A percentile compares a stretch with the other conserved stretches of the same genome.
These are phyloP conservation scores for Hordeum marinum DNA, from an alignment of 176 grass and related monocot species.

Conservation along the genomic window DNA sequence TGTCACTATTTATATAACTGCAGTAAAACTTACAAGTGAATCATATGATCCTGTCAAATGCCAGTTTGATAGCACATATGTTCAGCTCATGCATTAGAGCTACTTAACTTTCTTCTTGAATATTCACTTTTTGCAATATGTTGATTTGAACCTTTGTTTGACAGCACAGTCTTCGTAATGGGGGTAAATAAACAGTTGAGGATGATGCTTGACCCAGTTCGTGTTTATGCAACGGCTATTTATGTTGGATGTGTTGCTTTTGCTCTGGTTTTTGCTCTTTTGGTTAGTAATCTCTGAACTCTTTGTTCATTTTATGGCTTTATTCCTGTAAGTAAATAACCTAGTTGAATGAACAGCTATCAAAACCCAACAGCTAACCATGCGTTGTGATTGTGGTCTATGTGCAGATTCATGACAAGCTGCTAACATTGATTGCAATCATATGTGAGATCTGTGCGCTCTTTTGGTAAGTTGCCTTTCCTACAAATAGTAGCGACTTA, in stretches of 20 bases:
- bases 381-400: conserved; percentile 7
- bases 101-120: neutral
- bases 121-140: conserved; percentile 5
- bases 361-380: neutral
- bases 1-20: neutral
- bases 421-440: conserved; percentile 72
- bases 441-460: conserved; percentile 85
- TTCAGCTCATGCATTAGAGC: neutral
- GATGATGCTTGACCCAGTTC: conserved; percentile 93
- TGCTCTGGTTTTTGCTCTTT: conserved; percentile 79
- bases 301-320: neutral
- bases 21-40: neutral
- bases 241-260: conserved; percentile 73
- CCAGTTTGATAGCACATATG: neutral
- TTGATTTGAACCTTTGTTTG: conserved; percentile 48
- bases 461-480: conserved; percentile 52
- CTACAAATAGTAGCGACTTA: neutral
- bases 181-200: conserved; percentile 60
- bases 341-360: neutral
- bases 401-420: conserved; percentile 81
- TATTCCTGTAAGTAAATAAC: neutral
- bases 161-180: conserved; percentile 87
- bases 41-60: neutral
- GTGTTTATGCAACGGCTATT: conserved; percentile 65
- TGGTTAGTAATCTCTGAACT: conserved; percentile 45